A percentile compares a stretch with the other conserved stretches of the same genome.
phyloP scores from a whole-genome alignment of 805 yeast genomes.

The Candida suzukii region DNA sequence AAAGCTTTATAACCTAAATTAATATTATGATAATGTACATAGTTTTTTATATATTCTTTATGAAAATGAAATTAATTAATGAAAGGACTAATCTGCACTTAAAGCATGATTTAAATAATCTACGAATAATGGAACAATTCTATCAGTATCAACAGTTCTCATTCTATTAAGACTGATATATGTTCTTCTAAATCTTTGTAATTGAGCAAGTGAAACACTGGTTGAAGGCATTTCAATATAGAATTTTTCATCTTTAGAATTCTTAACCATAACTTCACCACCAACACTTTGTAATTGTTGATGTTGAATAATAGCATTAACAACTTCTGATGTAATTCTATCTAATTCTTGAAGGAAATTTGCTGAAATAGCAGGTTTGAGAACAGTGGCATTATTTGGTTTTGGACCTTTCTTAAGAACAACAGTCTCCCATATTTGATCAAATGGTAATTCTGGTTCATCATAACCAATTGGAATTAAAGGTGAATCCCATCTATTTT shows the following conservation, averaged over 20 bases:
- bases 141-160: constrained; percentile 60
- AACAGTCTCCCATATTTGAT: constrained; percentile 59
- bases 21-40: not conserved
- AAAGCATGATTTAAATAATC: constrained; percentile 70
- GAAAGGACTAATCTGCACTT: constrained; percentile 19
- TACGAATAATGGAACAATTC: constrained; percentile 68
- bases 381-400: constrained; percentile 79
- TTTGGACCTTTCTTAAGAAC: constrained; percentile 56
- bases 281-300: constrained; percentile 47
- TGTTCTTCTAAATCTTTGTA: constrained; percentile 79
- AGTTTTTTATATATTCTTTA: not conserved
- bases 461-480: constrained; percentile 61
- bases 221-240: constrained; percentile 47
- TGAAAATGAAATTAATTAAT: not conserved
- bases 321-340: constrained; percentile 56
- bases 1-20: not conserved
- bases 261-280: constrained; percentile 36
- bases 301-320: constrained; percentile 53
- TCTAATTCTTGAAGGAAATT: constrained; percentile 78
- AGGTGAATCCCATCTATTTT: constrained; percentile 92
- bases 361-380: constrained; percentile 72
- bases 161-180: constrained; percentile 77
- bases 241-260: constrained; percentile 27
- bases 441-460: constrained; percentile 50
- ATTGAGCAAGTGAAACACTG: constrained; percentile 60